A percentile compares a stretch with the other conserved stretches of the same genome.
These are phyloP conservation scores for Heracleum sosnowskyi DNA, from an alignment of 129 eudicot genomes.

Conservation along the genomic window DNA sequence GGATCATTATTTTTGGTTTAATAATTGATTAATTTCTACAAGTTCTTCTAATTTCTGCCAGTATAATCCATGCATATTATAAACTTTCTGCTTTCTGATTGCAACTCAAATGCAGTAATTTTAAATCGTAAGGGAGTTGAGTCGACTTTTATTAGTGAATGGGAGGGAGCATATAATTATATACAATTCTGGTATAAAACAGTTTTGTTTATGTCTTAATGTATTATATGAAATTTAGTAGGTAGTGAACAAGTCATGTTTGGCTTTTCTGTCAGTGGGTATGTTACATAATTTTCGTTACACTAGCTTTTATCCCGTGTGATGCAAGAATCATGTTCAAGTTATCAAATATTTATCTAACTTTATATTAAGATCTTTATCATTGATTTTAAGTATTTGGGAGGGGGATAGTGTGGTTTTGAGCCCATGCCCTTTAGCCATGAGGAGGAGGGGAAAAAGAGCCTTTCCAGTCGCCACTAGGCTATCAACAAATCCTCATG, in stretches of 20 bases:
- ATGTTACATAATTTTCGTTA: background rate
- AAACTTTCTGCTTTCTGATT: background rate
- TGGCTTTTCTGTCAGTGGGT: background rate
- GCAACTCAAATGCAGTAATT: background rate
- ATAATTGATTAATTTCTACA: background rate
- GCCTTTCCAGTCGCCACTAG: no score
- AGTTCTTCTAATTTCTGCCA: background rate
- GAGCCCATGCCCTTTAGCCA: no score
- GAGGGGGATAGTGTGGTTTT: no score
- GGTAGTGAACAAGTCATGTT: background rate
- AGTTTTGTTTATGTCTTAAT: background rate
- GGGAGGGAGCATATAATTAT: background rate
- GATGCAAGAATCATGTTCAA: background rate
- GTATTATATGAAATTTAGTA: background rate
- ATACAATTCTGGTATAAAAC: background rate
- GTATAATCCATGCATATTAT: background rate
- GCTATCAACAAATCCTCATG: no score
- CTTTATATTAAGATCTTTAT: no score
- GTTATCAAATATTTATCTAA: no score
- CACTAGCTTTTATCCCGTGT: background rate
- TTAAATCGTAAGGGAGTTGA: background rate
- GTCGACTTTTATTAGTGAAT: background rate
- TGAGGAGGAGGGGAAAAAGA: no score
- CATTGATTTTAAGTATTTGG: background rate
- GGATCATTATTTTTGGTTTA: background rate